phyloP scores from a whole-genome alignment of 73 alveolate species.

The Diophrys appendiculata region DNA sequence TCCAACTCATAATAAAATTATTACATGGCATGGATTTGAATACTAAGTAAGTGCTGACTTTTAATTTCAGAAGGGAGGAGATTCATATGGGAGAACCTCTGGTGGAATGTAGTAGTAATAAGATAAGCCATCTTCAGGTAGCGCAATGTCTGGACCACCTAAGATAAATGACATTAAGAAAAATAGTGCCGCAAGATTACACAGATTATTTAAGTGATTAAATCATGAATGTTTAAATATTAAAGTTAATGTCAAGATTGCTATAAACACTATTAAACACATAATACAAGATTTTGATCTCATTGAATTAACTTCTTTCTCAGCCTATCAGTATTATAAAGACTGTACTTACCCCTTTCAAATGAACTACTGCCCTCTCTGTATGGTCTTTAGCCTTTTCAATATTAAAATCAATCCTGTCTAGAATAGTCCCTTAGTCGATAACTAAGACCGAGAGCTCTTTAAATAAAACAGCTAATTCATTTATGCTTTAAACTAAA shows the following conservation, averaged over 20 bases:
- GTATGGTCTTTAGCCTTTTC: slow-evolving; percentile 78
- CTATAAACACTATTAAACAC: not conserved
- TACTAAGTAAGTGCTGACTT: no score
- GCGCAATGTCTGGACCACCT: no score
- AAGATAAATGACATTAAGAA: no score
- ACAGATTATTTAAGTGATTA: not conserved
- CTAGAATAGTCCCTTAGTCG: slow-evolving; percentile 94
- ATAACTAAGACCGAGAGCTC: slow-evolving; percentile 82
- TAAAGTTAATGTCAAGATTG: not conserved
- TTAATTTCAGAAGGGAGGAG: no score
- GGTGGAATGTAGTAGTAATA: no score
- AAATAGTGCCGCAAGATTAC: no score
- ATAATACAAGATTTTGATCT: not conserved
- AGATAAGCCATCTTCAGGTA: no score
- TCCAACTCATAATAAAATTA: no score
- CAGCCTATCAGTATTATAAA: not conserved
- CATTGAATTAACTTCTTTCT: not conserved
- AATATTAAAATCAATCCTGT: slow-evolving; percentile 90
- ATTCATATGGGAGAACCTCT: no score
- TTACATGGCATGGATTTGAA: no score
- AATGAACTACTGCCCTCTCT: slow-evolving; percentile 65
- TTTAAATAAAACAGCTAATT: slow-evolving; percentile 87
- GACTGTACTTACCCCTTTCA: slow-evolving; percentile 56
- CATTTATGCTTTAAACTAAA: slow-evolving; percentile 75
- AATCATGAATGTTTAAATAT: not conserved